Percentiles rank a stretch among this genome's conserved stretches.
Evolutionary conservation across 2,329 filamentous ascomycete genomes (phyloP).

Genomic region (Penicillium decumbens): DNA sequence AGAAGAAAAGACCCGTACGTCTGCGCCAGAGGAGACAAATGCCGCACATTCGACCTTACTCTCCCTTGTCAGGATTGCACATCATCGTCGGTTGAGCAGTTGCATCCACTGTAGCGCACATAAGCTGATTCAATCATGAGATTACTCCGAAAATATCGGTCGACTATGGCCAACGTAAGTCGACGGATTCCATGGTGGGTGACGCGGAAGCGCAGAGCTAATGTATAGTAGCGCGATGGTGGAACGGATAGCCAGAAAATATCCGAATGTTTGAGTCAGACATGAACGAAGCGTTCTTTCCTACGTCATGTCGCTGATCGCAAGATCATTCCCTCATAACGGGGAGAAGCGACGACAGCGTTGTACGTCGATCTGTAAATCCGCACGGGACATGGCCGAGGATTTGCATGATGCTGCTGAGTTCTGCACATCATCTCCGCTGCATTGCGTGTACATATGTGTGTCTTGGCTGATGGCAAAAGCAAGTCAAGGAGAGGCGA

Average conservation of each 20-base stretch:
- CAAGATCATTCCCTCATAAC: too few relatives aligned
- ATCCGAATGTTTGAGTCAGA: neutral
- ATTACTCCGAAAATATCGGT: neutral
- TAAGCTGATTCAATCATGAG: neutral
- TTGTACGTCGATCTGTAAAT: too few relatives aligned
- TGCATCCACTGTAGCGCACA: neutral
- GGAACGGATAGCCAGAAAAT: constrained; percentile 3
- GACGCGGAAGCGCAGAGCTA: constrained; percentile 17
- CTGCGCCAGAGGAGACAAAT: neutral
- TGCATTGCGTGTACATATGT: constrained; percentile 6
- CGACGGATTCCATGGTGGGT: constrained; percentile 2
- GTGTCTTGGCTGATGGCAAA: constrained; percentile 8
- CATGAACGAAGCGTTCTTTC: too few relatives aligned
- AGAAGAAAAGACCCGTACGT: too few relatives aligned
- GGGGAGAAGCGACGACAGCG: too few relatives aligned
- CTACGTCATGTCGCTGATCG: too few relatives aligned
- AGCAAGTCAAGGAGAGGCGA: neutral
- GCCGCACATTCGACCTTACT: neutral
- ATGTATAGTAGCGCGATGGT: constrained; percentile 14
- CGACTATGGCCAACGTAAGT: constrained; percentile 7
- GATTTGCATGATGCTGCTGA: neutral
- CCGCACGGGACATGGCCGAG: neutral
- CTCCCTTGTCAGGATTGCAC: neutral
- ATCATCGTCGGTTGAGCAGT: neutral
- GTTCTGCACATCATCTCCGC: constrained; percentile 1